phyloP scores from a whole-genome alignment of 345 rosid species.

The Eucalyptus caleyi region DNA sequence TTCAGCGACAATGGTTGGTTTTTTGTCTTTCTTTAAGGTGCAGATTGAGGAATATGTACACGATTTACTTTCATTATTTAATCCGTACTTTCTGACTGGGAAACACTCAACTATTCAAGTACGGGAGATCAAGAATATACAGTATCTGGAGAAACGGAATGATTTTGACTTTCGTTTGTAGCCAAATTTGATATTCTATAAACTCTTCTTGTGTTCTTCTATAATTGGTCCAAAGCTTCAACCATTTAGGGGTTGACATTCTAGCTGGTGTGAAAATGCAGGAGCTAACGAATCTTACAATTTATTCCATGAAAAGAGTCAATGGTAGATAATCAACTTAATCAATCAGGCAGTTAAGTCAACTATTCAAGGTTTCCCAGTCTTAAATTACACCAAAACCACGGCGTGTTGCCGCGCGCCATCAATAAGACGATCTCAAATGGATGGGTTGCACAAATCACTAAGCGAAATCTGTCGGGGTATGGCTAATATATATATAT shows the following conservation, averaged over 20 bases:
- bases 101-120: not conserved
- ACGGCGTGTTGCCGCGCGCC: not conserved
- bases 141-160: not conserved
- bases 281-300: not conserved
- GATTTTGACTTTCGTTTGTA: not conserved
- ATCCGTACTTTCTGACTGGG: not conserved
- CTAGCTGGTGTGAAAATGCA: not conserved
- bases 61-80: not conserved
- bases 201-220: not conserved
- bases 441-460: not conserved
- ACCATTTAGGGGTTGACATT: not conserved
- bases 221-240: not conserved
- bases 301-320: not conserved
- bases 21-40: not conserved
- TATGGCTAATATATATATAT: no score
- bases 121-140: not conserved
- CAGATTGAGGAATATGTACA: not conserved
- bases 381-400: not conserved
- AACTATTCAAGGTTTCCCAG: not conserved
- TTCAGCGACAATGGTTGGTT: not conserved
- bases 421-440: not conserved
- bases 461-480: not conserved
- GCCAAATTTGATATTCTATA: not conserved
- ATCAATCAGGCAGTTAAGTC: not conserved
- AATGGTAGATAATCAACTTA: not conserved